Evolutionary conservation across 2,329 filamentous ascomycete genomes (phyloP).

Genomic region (Diaporthe destruens): DNA sequence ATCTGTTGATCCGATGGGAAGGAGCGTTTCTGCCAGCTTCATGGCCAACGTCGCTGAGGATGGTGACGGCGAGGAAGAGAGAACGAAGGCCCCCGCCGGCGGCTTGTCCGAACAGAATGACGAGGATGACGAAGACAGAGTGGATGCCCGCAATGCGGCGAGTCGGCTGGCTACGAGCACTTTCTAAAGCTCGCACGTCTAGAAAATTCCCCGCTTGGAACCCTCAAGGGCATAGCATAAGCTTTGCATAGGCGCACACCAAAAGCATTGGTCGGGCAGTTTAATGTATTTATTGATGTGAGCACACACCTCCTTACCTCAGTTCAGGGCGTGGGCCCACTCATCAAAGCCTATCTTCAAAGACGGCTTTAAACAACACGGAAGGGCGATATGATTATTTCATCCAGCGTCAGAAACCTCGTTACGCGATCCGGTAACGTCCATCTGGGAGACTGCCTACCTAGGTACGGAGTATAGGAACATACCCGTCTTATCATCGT

Average conservation of each 20-base stretch:
- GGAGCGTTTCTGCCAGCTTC: slow-evolving; percentile 81
- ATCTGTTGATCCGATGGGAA: slow-evolving; percentile 77
- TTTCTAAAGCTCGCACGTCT: slow-evolving; percentile 68
- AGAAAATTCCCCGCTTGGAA: slow-evolving; percentile 1
- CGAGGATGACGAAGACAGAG: slow-evolving; percentile 91
- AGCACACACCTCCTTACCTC: slow-evolving; percentile 20
- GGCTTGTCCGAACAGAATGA: slow-evolving; percentile 74
- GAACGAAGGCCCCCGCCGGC: slow-evolving; percentile 44
- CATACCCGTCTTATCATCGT: neutral
- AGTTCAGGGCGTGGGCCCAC: neutral
- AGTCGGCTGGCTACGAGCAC: slow-evolving; percentile 94
- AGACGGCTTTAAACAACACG: slow-evolving; percentile 14
- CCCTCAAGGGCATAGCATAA: neutral
- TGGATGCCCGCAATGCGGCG: slow-evolving; percentile 96
- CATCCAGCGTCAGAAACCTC: neutral
- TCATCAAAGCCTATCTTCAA: neutral
- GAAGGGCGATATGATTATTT: neutral
- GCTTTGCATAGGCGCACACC: neutral
- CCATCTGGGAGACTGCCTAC: neutral
- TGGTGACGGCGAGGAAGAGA: slow-evolving; percentile 61
- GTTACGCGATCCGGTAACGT: slow-evolving; percentile 3
- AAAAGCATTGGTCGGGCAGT: slow-evolving; percentile 33
- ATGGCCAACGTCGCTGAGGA: slow-evolving; percentile 75
- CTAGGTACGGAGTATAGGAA: neutral
- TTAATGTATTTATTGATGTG: slow-evolving; percentile 42